phyloP scores from a whole-genome alignment of 1,284 basidiomycete species.

The Tylopilus orsonianus region DNA sequence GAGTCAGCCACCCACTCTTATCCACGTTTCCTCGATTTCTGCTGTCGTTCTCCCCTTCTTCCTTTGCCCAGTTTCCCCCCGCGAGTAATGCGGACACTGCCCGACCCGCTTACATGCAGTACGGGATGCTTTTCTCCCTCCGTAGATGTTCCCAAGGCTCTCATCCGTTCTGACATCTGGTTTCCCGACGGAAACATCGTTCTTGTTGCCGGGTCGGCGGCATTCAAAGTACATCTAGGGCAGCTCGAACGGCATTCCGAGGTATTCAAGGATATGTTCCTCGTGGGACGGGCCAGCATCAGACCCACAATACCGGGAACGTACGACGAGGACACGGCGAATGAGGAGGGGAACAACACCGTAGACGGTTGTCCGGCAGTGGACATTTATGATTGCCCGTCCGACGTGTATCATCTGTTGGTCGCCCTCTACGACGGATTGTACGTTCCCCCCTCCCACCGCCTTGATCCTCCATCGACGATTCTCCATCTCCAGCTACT shows the following conservation, averaged over 20 bases:
- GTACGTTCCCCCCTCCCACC: conserved; percentile 26
- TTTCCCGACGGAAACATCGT: conserved; percentile 71
- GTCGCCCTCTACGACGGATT: conserved; percentile 60
- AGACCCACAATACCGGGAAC: neutral
- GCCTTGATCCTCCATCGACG: neutral
- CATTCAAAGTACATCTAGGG: conserved; percentile 72
- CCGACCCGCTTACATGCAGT: conserved; percentile 31
- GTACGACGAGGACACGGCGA: conserved; percentile 5
- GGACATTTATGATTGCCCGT: conserved; percentile 54
- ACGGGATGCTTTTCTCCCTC: conserved; percentile 4
- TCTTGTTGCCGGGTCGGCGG: conserved; percentile 51
- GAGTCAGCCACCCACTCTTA: conserved; percentile 22
- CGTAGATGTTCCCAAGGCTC: conserved; percentile 22
- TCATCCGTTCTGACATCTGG: conserved; percentile 60
- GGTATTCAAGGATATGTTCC: conserved; percentile 63
- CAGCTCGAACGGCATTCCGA: conserved; percentile 72
- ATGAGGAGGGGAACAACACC: conserved; percentile 37
- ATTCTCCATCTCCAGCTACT: conserved; percentile 37
- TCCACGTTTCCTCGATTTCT: neutral
- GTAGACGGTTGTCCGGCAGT: conserved; percentile 53
- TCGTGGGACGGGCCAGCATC: conserved; percentile 44
- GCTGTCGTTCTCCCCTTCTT: neutral
- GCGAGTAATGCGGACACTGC: conserved; percentile 21
- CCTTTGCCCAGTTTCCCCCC: neutral
- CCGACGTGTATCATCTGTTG: conserved; percentile 56